These are phyloP conservation scores for Grosmannia clavigera DNA, from an alignment of 2,329 filamentous ascomycete genomes.

Conservation along the genomic window DNA sequence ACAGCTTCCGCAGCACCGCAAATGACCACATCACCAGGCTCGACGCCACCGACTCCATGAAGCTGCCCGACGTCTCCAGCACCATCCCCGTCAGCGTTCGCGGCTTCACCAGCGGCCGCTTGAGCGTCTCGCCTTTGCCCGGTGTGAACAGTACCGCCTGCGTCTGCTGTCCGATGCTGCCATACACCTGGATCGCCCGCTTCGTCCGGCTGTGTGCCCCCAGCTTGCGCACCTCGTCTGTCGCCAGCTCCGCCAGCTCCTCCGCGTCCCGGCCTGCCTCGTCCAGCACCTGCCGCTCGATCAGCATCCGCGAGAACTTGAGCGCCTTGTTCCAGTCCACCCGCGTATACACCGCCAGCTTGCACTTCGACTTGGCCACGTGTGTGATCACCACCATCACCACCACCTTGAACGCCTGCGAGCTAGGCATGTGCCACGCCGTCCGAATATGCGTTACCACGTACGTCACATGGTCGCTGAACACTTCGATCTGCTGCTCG, in stretches of 20 bases:
- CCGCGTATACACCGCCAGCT: conserved; percentile 75
- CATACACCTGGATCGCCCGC: conserved; percentile 69
- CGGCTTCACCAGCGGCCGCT: conserved; percentile 37
- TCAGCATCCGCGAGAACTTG: conserved; percentile 44
- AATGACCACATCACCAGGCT: conserved; percentile 69
- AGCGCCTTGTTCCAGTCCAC: conserved; percentile 74
- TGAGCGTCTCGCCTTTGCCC: conserved; percentile 2
- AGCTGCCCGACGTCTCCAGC: conserved; percentile 58
- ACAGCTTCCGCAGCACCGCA: conserved; percentile 50
- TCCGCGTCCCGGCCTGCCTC: conserved; percentile 63
- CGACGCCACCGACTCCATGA: conserved; percentile 61
- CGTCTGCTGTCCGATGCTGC: conserved; percentile 57
- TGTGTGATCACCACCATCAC: conserved; percentile 93
- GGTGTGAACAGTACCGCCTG: conserved; percentile 50
- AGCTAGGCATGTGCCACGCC: conserved; percentile 76
- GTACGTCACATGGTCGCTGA: conserved; percentile 62
- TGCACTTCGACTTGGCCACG: conserved; percentile 81
- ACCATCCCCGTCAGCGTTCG: conserved; percentile 56
- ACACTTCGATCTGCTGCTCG: conserved; percentile 74
- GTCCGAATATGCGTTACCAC: conserved; percentile 51
- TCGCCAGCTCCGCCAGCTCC: conserved; percentile 62
- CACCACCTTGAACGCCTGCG: conserved; percentile 65
- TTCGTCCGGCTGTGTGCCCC: conserved; percentile 63
- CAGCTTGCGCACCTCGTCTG: conserved; percentile 64
- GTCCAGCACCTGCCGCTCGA: conserved; percentile 61